These are phyloP conservation scores for Aspergillus novofumigatus DNA, from an alignment of 2,329 filamentous ascomycete genomes.

Conservation along the genomic window DNA sequence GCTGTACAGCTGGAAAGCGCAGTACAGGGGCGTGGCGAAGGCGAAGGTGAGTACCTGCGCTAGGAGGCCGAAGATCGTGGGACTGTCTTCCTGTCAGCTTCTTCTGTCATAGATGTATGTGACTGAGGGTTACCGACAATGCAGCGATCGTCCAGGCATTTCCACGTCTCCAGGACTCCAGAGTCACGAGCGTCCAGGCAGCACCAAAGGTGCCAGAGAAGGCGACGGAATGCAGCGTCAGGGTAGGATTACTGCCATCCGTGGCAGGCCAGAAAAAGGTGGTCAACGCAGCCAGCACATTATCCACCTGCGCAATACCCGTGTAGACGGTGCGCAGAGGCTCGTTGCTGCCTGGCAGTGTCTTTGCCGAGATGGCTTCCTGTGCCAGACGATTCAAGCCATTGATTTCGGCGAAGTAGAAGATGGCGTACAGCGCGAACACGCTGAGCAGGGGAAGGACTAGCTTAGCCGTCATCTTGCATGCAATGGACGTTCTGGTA, in stretches of 20 bases:
- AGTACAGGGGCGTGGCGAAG: conserved; percentile 42
- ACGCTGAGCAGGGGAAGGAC: conserved; percentile 29
- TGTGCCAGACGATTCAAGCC: conserved; percentile 22
- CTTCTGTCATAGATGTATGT: conserved; percentile 1
- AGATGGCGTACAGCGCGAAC: conserved; percentile 30
- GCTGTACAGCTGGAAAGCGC: conserved; percentile 40
- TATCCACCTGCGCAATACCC: conserved; percentile 30
- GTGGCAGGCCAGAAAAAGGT: conserved; percentile 40
- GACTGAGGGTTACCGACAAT: conserved; percentile 32
- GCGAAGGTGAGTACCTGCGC: conserved; percentile 44
- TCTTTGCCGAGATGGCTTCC: conserved; percentile 18
- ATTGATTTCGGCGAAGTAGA: conserved; percentile 31
- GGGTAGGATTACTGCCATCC: conserved; percentile 34
- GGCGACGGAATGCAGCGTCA: conserved; percentile 34
- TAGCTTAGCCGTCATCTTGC: conserved; percentile 19
- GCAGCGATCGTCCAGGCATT: conserved; percentile 40
- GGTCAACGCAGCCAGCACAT: conserved; percentile 27
- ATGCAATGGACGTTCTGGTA: background rate
- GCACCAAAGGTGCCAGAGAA: conserved; percentile 41
- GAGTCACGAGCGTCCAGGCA: conserved; percentile 40
- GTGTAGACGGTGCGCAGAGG: conserved; percentile 32
- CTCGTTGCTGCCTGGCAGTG: conserved; percentile 23
- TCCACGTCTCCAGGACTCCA: conserved; percentile 44
- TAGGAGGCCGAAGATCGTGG: conserved; percentile 35
- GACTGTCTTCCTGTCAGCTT: conserved; percentile 23